Percentiles rank a stretch among this genome's conserved stretches.
These are phyloP conservation scores for Stygiomarasmius scandens DNA, from an alignment of 1,284 basidiomycete species.

Conservation along the genomic window DNA sequence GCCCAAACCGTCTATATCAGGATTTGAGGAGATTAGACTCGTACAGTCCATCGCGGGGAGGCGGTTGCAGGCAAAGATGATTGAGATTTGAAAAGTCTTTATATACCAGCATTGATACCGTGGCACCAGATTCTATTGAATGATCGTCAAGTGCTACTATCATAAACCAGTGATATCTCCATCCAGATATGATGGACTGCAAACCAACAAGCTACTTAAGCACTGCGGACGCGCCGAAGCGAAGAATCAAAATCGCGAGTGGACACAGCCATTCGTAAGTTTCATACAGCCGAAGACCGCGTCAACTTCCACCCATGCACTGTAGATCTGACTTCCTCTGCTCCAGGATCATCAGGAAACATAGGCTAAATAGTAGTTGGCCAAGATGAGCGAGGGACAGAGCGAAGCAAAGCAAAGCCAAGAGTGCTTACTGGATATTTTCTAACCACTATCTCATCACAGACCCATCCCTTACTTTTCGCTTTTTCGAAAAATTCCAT, in stretches of 20 bases:
- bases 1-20: conserved; percentile 8
- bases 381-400: conserved; percentile 9
- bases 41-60: too few species aligned
- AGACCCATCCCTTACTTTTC: conserved; percentile 69
- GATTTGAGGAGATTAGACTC: neutral
- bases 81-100: too few species aligned
- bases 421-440: conserved; percentile 55
- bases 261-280: too few species aligned
- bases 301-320: conserved; percentile 79
- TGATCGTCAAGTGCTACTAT: too few species aligned
- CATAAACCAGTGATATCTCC: too few species aligned
- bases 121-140: too few species aligned
- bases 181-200: too few species aligned
- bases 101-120: too few species aligned
- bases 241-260: too few species aligned
- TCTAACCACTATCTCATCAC: conserved; percentile 72
- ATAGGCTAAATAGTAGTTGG: conserved; percentile 71
- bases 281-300: conserved; percentile 15
- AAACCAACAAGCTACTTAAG: too few species aligned
- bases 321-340: conserved; percentile 69
- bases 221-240: too few species aligned
- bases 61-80: too few species aligned
- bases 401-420: neutral
- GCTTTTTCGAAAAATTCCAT: conserved; percentile 84
- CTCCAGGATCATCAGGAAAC: conserved; percentile 86